Conservation (phyloP, 1,284 basidiomycete species). For the Testicularia cyperi region DNA sequence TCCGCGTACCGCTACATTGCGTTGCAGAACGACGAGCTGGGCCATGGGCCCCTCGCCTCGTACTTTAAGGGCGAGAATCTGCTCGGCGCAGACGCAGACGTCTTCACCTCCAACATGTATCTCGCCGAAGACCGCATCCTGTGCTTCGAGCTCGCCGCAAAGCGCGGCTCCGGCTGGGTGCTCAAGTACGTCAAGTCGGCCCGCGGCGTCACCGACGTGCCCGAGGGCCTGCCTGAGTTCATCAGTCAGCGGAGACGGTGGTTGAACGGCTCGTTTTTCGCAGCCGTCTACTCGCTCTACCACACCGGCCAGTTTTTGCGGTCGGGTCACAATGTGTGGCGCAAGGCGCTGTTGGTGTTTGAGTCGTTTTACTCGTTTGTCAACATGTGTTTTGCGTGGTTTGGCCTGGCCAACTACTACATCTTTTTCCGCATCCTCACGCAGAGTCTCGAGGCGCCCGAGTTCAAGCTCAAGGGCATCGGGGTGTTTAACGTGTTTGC, state of each 20-base stretch:
- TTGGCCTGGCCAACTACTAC: slow-evolving; percentile 85
- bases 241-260: slow-evolving; percentile 89
- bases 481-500: slow-evolving; percentile 75
- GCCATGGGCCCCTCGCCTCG: slow-evolving; percentile 82
- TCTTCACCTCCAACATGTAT: slow-evolving; percentile 76
- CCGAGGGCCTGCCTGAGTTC: slow-evolving; percentile 89
- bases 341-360: slow-evolving; percentile 74
- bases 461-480: slow-evolving; percentile 72
- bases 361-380: slow-evolving; percentile 86
- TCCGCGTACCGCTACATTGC: slow-evolving; percentile 74
- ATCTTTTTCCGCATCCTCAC: slow-evolving; percentile 94
- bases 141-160: slow-evolving; percentile 95
- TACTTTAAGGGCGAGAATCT: slow-evolving; percentile 97
- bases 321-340: slow-evolving; percentile 77
- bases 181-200: slow-evolving; percentile 95
- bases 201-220: slow-evolving; percentile 91
- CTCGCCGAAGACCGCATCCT: slow-evolving; percentile 71
- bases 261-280: slow-evolving; percentile 88
- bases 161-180: slow-evolving; percentile 84
- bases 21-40: slow-evolving; percentile 80
- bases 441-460: slow-evolving; percentile 76
- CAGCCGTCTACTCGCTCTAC: slow-evolving; percentile 66
- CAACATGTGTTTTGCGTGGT: slow-evolving; percentile 89
- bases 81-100: slow-evolving; percentile 85
- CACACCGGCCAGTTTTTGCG: slow-evolving; percentile 81